Conservation (phyloP, 148 eudicot genomes). For the Cornus suecica region DNA sequence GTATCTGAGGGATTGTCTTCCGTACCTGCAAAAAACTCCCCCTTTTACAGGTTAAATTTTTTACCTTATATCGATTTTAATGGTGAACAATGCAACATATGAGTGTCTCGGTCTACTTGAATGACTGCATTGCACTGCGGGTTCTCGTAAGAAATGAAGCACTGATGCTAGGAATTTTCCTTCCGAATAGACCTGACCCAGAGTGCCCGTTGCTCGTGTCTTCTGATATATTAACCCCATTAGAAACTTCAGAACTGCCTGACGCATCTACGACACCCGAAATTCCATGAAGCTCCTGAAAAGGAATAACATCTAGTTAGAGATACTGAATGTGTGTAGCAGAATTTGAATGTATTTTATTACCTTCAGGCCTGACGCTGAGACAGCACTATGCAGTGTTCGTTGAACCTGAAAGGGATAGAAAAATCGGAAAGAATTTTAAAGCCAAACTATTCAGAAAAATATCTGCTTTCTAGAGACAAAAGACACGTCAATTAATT, state of each 20-base stretch:
- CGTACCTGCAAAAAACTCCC: neutral
- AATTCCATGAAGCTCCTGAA: conserved; percentile 42
- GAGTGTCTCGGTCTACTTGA: conserved; percentile 25
- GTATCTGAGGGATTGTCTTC: neutral
- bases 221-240: conserved; percentile 27
- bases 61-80: neutral
- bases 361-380: conserved; percentile 58
- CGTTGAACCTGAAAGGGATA: conserved; percentile 26
- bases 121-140: conserved; percentile 45
- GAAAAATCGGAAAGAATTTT: neutral
- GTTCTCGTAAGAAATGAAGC: conserved; percentile 55
- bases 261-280: conserved; percentile 27
- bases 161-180: conserved; percentile 31
- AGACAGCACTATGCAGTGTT: conserved; percentile 25
- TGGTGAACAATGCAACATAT: neutral
- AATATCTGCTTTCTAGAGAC: neutral
- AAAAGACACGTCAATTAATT: neutral
- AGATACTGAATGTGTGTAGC: neutral
- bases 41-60: too few relatives aligned
- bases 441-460: neutral
- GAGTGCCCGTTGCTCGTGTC: conserved; percentile 19
- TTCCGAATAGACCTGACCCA: conserved; percentile 31
- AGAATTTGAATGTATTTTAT: neutral
- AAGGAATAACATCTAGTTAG: conserved; percentile 7
- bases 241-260: conserved; percentile 30